Evolutionary conservation across 2,329 filamentous ascomycete species (phyloP), one percentile per base, ranked within the genome.

Genomic region (Ophiostoma fasciatum): DNA sequence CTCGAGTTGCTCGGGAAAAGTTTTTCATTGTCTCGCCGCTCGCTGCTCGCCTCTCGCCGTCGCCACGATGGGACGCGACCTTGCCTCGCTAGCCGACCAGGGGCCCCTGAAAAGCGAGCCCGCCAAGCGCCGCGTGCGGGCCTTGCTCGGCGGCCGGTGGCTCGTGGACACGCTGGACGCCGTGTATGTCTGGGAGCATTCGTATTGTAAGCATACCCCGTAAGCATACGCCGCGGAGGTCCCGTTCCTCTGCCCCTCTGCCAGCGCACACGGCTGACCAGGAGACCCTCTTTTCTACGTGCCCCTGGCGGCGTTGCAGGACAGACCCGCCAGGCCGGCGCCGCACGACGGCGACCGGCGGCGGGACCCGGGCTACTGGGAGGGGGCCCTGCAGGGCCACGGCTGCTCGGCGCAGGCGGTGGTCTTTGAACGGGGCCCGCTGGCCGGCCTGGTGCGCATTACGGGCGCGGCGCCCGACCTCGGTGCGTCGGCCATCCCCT

Each of bases 1-100:
- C 52, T 70, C 27, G 58, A 69, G 33, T 71, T 68, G 19, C 23
- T 13, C 25, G 5, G 22, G 45, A 52, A 62, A 42, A 61, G 53
- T 13, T 58, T 58, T 33, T 66, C 68, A 43, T 59, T 58, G n/a
- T n/a, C n/a, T n/a, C n/a, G n/a, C n/a, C n/a, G n/a, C n/a, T n/a
- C n/a, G n/a, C n/a, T n/a, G n/a, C n/a, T n/a, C n/a, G n/a, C n/a
- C n/a, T n/a, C n/a, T n/a, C n/a, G n/a, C n/a, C n/a, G n/a, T n/a
- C n/a, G n/a, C n/a, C n/a, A n/a, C n/a, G n/a, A n/a, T n/a, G n/a
- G n/a, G n/a, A n/a, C n/a, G n/a, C 15, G 45, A 49, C 21, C 44
- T 54, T 7, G 51, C 47, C 15, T 27, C 37, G 15, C 43, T 55
- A 8, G 43, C 49, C 10, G 23, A 33, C 20, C 36, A 52, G 0